Conservation (phyloP, 345 rosid species). For the Cardamine resedifolia region DNA sequence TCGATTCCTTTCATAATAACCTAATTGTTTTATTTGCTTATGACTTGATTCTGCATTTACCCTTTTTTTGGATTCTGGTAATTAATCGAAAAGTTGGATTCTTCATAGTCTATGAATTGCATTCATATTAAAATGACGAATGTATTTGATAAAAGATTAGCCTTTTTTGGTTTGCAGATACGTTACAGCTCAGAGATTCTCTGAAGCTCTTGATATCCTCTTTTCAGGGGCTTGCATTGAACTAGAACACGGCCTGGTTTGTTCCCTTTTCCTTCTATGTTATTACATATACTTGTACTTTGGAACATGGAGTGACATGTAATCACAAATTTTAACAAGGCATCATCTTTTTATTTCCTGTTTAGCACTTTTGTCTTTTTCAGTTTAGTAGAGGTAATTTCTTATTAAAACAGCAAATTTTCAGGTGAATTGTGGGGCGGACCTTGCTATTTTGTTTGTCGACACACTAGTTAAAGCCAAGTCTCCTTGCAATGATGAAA, state of each 20-base stretch:
- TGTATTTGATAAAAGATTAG: constrained; percentile 21
- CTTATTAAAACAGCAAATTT: background rate
- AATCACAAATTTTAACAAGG: background rate
- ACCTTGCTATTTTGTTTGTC: constrained; percentile 73
- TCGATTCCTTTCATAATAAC: background rate
- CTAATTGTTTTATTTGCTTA: background rate
- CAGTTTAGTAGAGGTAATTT: background rate
- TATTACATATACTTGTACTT: background rate
- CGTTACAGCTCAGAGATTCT: constrained; percentile 62
- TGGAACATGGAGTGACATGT: constrained; percentile 7
- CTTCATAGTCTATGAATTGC: background rate
- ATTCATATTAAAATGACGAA: background rate
- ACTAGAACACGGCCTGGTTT: constrained; percentile 73
- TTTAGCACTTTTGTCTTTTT: background rate
- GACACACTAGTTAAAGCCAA: constrained; percentile 78
- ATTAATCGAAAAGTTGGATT: background rate
- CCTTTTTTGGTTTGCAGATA: constrained; percentile 49
- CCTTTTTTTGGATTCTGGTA: background rate
- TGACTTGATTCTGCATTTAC: constrained; percentile 1
- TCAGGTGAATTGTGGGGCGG: constrained; percentile 92
- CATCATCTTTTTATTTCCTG: background rate
- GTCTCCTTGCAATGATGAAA: constrained; percentile 59
- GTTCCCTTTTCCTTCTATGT: constrained; percentile 20
- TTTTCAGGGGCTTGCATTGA: constrained; percentile 87
- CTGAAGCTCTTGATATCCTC: constrained; percentile 83